These are phyloP conservation scores for Saccharomycopsis guyanensis DNA, from an alignment of 805 yeast species.

Conservation along the genomic window DNA sequence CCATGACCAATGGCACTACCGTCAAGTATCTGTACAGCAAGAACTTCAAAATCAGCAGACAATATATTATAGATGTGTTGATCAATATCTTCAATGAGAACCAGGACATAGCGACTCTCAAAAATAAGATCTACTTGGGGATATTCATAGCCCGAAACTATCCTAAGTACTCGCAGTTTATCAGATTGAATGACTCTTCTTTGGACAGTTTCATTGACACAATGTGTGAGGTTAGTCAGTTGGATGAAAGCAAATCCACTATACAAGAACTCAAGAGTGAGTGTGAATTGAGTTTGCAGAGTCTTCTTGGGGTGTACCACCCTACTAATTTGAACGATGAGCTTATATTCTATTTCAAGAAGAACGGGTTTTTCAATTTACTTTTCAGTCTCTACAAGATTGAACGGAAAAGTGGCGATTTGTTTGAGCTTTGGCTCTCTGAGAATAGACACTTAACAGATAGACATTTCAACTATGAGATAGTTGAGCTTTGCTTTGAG, in stretches of 20 bases:
- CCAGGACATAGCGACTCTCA: slow-evolving; percentile 23
- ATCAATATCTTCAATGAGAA: slow-evolving; percentile 45
- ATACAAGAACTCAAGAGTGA: slow-evolving; percentile 37
- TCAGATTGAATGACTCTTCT: slow-evolving; percentile 57
- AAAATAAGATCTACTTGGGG: slow-evolving; percentile 36
- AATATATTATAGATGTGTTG: slow-evolving; percentile 67
- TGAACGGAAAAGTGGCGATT: slow-evolving; percentile 44
- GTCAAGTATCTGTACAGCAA: slow-evolving; percentile 18
- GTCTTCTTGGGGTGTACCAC: slow-evolving; percentile 58
- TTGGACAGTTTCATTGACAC: slow-evolving; percentile 40
- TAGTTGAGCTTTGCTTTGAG: slow-evolving; percentile 25
- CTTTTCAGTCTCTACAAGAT: slow-evolving; percentile 48
- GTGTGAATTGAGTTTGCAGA: slow-evolving; percentile 69
- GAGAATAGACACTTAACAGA: slow-evolving; percentile 25
- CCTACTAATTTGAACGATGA: slow-evolving; percentile 42
- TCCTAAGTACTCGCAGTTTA: slow-evolving; percentile 79
- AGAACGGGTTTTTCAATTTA: slow-evolving; percentile 51
- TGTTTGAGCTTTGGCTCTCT: slow-evolving; percentile 46
- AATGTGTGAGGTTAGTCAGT: slow-evolving; percentile 35
- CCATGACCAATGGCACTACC: neutral
- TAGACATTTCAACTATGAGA: slow-evolving; percentile 25
- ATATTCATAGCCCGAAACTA: slow-evolving; percentile 74
- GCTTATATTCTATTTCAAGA: slow-evolving; percentile 43
- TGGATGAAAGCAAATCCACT: slow-evolving; percentile 8
- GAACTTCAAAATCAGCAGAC: slow-evolving; percentile 48